A percentile compares a stretch with the other conserved stretches of the same genome.
Conservation (phyloP, 108 stramenopile species). For the Discostella stelligeroides region DNA sequence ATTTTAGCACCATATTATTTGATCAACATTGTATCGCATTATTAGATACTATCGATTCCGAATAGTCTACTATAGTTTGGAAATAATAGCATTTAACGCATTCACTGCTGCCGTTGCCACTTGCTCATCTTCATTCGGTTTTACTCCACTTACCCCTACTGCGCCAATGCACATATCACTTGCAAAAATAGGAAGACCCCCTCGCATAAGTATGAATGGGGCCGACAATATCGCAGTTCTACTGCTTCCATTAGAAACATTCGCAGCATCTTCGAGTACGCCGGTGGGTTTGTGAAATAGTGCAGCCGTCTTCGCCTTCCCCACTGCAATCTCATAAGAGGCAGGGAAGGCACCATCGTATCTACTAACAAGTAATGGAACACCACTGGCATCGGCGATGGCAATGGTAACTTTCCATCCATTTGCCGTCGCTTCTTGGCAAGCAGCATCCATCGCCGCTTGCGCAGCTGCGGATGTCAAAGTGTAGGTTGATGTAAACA, state of each 20-base stretch:
- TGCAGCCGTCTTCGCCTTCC: slow-evolving; percentile 53
- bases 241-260: slow-evolving; percentile 31
- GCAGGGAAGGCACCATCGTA: slow-evolving; percentile 49
- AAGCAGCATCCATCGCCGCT: slow-evolving; percentile 39
- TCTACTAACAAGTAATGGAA: slow-evolving; percentile 39
- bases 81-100: slow-evolving; percentile 28
- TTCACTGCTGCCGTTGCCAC: slow-evolving; percentile 37
- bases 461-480: slow-evolving; percentile 36
- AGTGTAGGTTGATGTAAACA: slow-evolving; percentile 22
- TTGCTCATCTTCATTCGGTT: slow-evolving; percentile 48
- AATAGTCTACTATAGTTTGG: slow-evolving; percentile 29
- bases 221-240: slow-evolving; percentile 40
- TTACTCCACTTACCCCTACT: slow-evolving; percentile 55
- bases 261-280: slow-evolving; percentile 29
- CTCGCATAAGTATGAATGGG: slow-evolving; percentile 42
- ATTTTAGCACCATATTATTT: too few species aligned
- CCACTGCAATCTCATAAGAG: slow-evolving; percentile 45
- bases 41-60: too few species aligned
- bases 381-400: slow-evolving; percentile 45
- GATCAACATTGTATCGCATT: too few species aligned
- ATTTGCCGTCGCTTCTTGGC: slow-evolving; percentile 31
- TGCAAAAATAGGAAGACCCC: slow-evolving; percentile 44
- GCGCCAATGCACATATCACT: slow-evolving; percentile 39
- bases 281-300: slow-evolving; percentile 47
- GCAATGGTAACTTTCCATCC: slow-evolving; percentile 52